A percentile compares a stretch with the other conserved stretches of the same genome.
These are phyloP conservation scores for Polymyxa betae DNA, from an alignment of 208 protist species.

Conservation along the genomic window DNA sequence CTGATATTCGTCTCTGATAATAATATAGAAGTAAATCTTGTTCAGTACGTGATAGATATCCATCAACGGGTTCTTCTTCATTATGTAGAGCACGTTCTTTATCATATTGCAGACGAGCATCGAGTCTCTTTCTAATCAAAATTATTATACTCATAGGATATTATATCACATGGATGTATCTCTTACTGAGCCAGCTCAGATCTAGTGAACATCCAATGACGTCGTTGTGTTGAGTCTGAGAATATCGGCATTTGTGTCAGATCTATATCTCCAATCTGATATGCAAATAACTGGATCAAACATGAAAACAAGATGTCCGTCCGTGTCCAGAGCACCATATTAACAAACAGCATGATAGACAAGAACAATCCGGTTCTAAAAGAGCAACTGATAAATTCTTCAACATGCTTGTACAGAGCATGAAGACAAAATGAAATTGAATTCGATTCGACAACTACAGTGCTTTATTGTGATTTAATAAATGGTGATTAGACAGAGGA, in stretches of 20 bases:
- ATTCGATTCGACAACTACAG: no score
- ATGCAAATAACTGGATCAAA: no score
- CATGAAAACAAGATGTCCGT: no score
- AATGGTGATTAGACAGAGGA: no score
- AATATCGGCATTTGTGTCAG: slow-evolving; percentile 30
- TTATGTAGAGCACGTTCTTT: background rate
- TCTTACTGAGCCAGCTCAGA: slow-evolving; percentile 3
- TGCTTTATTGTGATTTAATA: no score
- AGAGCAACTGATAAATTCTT: no score
- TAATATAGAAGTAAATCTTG: background rate
- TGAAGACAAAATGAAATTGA: no score
- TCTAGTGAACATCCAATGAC: background rate
- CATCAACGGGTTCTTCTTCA: background rate
- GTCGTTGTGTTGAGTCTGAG: background rate
- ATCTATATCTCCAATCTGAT: no score
- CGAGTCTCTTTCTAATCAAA: background rate
- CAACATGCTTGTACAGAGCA: no score
- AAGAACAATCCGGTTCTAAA: no score
- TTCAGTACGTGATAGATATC: background rate
- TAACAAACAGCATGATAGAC: no score
- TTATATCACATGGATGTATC: background rate
- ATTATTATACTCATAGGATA: background rate
- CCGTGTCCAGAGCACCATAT: no score
- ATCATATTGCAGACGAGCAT: background rate
- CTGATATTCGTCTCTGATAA: background rate